Percentiles rank a stretch among this genome's conserved stretches.
phyloP scores from a whole-genome alignment of 176 grass and related monocot genomes.

The Urochloa ruziziensis region DNA sequence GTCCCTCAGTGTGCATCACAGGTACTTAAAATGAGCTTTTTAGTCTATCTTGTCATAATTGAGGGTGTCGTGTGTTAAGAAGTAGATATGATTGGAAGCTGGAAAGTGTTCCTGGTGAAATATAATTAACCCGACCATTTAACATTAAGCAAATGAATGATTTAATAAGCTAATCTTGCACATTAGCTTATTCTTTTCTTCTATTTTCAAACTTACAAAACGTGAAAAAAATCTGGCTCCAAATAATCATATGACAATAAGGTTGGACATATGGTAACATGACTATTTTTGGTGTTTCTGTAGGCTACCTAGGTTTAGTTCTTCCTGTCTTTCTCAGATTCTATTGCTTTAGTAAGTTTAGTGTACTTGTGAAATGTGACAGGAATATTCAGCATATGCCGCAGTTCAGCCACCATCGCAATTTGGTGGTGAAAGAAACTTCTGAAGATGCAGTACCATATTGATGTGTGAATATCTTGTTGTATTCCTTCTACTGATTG shows the following conservation, averaged over 20 bases:
- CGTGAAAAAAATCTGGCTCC: not conserved
- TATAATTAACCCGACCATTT: constrained; percentile 1
- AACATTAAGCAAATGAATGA: not conserved
- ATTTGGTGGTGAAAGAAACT: constrained; percentile 44
- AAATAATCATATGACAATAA: not conserved
- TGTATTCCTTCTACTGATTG: constrained; percentile 21
- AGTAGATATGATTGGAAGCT: constrained; percentile 9
- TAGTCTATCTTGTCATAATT: constrained; percentile 11
- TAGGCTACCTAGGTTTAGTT: constrained; percentile 24
- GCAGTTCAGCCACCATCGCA: constrained; percentile 33
- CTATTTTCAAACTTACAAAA: not conserved
- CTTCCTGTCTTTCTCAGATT: not conserved
- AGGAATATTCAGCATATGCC: constrained; percentile 44
- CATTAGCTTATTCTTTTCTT: not conserved
- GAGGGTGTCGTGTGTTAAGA: not conserved
- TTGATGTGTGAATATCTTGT: constrained; percentile 31
- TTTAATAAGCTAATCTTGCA: not conserved
- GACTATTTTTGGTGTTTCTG: constrained; percentile 6
- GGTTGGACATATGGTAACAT: not conserved
- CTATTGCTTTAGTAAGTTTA: not conserved
- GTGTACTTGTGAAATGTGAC: not conserved
- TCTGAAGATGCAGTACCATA: constrained; percentile 41
- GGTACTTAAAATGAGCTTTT: constrained; percentile 35
- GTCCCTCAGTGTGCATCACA: constrained; percentile 65
- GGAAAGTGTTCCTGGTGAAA: constrained; percentile 5